A percentile compares a stretch with the other conserved stretches of the same genome.
Evolutionary conservation across 768 basidiomycete species (phyloP).

Genomic region (Boletellus ananiceps): DNA sequence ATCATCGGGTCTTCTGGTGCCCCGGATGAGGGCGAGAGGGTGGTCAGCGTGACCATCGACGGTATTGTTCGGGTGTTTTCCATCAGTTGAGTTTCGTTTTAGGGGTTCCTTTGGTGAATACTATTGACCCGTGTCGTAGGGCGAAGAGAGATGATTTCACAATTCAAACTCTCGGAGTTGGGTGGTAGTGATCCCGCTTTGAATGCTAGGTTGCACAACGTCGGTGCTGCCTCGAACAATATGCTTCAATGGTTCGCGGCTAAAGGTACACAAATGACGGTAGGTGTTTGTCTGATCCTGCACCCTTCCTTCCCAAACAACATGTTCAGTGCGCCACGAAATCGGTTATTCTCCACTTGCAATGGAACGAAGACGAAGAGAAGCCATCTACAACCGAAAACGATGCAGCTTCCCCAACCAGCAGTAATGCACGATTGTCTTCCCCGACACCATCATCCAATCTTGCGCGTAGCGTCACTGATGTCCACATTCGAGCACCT

Average conservation of each 20-base stretch:
- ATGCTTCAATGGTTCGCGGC: conserved; percentile 95
- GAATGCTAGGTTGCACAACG: conserved; percentile 64
- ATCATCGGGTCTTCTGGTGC: conserved; percentile 51
- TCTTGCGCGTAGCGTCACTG: conserved; percentile 14
- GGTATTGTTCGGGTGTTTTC: conserved; percentile 89
- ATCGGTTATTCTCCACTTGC: conserved; percentile 77
- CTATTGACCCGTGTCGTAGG: conserved; percentile 28
- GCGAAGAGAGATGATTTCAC: conserved; percentile 85
- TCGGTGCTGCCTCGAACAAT: conserved; percentile 78
- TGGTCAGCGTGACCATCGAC: conserved; percentile 90
- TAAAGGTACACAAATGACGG: conserved; percentile 87
- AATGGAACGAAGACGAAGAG: conserved; percentile 73
- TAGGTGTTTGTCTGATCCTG: conserved; percentile 32
- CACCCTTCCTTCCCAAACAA: background rate
- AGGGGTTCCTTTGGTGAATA: background rate
- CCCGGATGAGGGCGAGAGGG: conserved; percentile 63
- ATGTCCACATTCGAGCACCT: conserved; percentile 42
- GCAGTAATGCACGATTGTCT: conserved; percentile 20
- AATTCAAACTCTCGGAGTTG: conserved; percentile 82
- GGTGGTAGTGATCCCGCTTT: conserved; percentile 63
- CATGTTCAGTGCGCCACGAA: conserved; percentile 77
- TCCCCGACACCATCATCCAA: conserved; percentile 25
- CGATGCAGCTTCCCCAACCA: conserved; percentile 24
- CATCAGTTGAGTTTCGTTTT: conserved; percentile 56
- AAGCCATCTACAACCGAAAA: conserved; percentile 15